A percentile compares a stretch with the other conserved stretches of the same genome.
phyloP scores from a whole-genome alignment of 148 eudicot genomes.

The Fallopia convolvulus region DNA sequence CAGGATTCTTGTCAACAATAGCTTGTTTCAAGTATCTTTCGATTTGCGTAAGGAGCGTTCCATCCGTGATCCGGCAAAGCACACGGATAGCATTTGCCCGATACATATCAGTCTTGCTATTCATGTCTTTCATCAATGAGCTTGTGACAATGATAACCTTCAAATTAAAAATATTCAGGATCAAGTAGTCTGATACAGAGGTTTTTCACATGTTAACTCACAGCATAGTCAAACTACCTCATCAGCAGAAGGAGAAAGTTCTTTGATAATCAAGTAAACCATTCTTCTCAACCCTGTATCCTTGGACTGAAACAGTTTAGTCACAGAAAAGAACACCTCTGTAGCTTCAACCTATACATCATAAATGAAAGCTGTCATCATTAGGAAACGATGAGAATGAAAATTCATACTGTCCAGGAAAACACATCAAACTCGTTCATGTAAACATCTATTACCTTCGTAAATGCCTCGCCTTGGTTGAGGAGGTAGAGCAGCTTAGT shows the following conservation, averaged over 20 bases:
- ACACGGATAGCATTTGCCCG: constrained; percentile 94
- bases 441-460: constrained; percentile 40
- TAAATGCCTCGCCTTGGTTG: constrained; percentile 79
- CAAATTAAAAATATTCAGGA: constrained; percentile 7
- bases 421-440: not conserved
- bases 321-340: constrained; percentile 82
- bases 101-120: constrained; percentile 93
- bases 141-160: constrained; percentile 95
- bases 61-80: constrained; percentile 84
- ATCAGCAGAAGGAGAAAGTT: constrained; percentile 86
- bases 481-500: constrained; percentile 81
- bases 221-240: constrained; percentile 41
- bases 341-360: constrained; percentile 73
- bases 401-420: not conserved
- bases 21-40: constrained; percentile 97
- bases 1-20: constrained; percentile 91
- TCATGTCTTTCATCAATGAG: constrained; percentile 99
- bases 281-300: constrained; percentile 79
- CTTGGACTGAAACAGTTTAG: constrained; percentile 81
- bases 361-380: not conserved
- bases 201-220: not conserved
- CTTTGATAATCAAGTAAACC: constrained; percentile 89
- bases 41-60: constrained; percentile 84
- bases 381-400: not conserved
- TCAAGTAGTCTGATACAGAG: not conserved